These are phyloP conservation scores for Diplodia mutila DNA, from an alignment of 2,329 filamentous ascomycete genomes.

Conservation along the genomic window DNA sequence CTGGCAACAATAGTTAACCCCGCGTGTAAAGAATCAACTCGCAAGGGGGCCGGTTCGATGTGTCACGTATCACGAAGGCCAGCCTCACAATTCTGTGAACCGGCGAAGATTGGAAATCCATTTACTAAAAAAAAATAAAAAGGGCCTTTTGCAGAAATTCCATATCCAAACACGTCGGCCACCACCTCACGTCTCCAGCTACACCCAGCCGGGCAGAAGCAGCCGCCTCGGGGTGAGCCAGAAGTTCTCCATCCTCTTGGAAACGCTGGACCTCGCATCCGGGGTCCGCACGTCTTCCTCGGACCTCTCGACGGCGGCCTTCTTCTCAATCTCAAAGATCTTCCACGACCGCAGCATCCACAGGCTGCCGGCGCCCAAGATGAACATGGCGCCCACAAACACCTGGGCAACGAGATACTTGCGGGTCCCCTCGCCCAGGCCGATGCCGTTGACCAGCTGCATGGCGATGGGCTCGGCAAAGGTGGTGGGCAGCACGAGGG, in stretches of 20 bases:
- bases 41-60: no score
- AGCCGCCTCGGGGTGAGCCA: constrained; percentile 4
- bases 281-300: constrained; percentile 26
- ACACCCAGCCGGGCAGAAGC: neutral
- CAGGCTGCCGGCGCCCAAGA: constrained; percentile 9
- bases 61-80: no score
- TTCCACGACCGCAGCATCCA: constrained; percentile 25
- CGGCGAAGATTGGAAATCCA: no score
- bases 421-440: constrained; percentile 9
- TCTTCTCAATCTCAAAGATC: constrained; percentile 15
- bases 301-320: neutral
- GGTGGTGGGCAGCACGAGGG: constrained; percentile 32
- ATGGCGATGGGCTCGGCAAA: constrained; percentile 35
- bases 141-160: no score
- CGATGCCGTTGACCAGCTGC: constrained; percentile 30
- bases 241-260: constrained; percentile 1
- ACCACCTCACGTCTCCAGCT: neutral
- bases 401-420: constrained; percentile 15
- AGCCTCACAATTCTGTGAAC: no score
- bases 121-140: no score
- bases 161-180: no score
- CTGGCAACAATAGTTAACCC: no score
- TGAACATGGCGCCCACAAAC: constrained; percentile 18
- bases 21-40: no score
- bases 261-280: neutral